Base-by-base conservation (phyloP, 345 rosid genomes). In the Moricandia moricandioides region DNA sequence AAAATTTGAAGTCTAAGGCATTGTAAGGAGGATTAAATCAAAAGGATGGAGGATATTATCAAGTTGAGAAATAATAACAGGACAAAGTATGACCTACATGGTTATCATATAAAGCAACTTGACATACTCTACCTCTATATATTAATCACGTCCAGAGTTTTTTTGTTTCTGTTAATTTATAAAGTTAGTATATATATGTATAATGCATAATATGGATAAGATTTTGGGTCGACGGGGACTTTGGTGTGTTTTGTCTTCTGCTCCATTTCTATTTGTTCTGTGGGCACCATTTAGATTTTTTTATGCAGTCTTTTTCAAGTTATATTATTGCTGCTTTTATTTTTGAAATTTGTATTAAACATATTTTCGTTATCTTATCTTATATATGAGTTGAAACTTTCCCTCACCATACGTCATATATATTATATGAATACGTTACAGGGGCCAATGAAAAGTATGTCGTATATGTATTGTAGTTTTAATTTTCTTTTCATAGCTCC, bases 1-100 rank as follows among this genome's bases (percentile, higher is more conserved):
- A 6, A 6, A 33, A 33, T 33, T 6, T 33, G 35, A 6, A 33
- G 35, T 33, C 35, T 33, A 33, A 7, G 35, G 35, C 8, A 33
- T 33, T 33, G 35, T 6, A 4, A 33, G 35, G 35, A 33, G 17
- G 21, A 39, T 54, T 29, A 24, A 31, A 70, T 9, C 67, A 27
- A 70, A 65, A 34, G 67, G 62, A 77, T 47, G 76, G 49, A 21
- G 24, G 62, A 65, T 43, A 47, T 5, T 43, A 47, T 5, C 55
- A 57, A 71, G 63, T 78, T 72, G 69, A 66, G 66, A 59, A 72
- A 72, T 66, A 71, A 60, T 27, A 71, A 34, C 3, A 72, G 69
- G 72, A 78, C 69, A 72, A 35, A 51, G 77, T 49, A 39, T 78
- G 81, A 72, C 69, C 81, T 71, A 78, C 81, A 72, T 72, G 72